Percentiles rank a stretch among this genome's conserved stretches.
These are phyloP conservation scores for Fusarium cicatricum DNA, from an alignment of 2,329 filamentous ascomycete species.

Conservation along the genomic window DNA sequence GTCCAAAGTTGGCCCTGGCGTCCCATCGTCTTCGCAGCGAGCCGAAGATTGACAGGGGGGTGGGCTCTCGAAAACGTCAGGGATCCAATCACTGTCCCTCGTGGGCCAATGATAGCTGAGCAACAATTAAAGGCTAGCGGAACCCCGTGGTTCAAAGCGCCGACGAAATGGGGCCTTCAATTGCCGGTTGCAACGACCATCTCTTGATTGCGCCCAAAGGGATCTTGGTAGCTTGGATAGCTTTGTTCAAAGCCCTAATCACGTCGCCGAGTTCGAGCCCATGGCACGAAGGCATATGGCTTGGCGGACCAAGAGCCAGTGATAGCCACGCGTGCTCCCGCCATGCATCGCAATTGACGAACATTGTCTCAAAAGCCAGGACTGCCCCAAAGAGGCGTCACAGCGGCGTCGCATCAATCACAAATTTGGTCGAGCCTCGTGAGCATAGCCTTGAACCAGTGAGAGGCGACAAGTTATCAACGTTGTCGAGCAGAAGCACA, in stretches of 20 bases:
- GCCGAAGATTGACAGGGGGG: slow-evolving; percentile 12
- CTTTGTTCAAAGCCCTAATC: not conserved
- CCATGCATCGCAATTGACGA: slow-evolving; percentile 35
- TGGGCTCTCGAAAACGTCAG: slow-evolving; percentile 16
- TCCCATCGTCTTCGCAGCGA: slow-evolving; percentile 4
- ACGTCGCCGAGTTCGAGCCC: no score
- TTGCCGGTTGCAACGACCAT: slow-evolving; percentile 11
- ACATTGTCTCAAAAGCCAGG: slow-evolving; percentile 9
- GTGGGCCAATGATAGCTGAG: slow-evolving; percentile 24
- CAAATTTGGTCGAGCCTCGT: slow-evolving; percentile 1
- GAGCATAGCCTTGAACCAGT: slow-evolving; percentile 21
- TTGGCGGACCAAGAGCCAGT: slow-evolving; percentile 24
- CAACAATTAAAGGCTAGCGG: not conserved
- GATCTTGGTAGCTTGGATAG: not conserved
- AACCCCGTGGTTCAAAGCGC: not conserved
- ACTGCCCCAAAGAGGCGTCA: slow-evolving; percentile 4
- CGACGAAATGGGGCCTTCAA: slow-evolving; percentile 2
- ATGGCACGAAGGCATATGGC: not conserved
- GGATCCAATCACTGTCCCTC: slow-evolving; percentile 31
- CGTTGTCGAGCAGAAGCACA: slow-evolving; percentile 16
- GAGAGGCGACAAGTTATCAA: slow-evolving; percentile 11
- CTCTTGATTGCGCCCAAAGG: not conserved
- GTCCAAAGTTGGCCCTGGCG: not conserved
- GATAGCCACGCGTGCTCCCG: slow-evolving; percentile 26
- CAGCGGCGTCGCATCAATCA: not conserved